A percentile compares a stretch with the other conserved stretches of the same genome.
These are phyloP conservation scores for Arthrobotrys sinensis DNA, from an alignment of 2,329 filamentous ascomycete species.

Conservation along the genomic window DNA sequence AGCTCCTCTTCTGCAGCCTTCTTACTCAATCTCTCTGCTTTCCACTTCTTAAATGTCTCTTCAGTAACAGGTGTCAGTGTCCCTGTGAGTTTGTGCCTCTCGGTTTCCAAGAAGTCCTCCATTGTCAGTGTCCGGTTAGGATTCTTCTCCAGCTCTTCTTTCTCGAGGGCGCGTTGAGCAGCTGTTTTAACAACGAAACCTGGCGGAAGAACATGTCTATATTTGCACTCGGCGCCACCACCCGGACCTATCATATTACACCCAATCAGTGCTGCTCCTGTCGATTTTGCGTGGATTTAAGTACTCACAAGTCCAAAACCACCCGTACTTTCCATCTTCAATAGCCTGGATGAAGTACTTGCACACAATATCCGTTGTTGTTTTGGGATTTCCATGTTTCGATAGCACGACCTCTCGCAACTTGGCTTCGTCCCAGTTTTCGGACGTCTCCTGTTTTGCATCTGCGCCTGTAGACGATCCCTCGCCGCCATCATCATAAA, in stretches of 20 bases:
- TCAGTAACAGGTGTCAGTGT: conserved; percentile 92
- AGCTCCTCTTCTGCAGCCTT: conserved; percentile 95
- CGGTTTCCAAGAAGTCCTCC: conserved; percentile 96
- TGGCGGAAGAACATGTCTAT: conserved; percentile 93
- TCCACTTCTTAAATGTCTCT: conserved; percentile 96
- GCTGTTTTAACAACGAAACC: conserved; percentile 99
- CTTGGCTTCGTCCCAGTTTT: conserved; percentile 98
- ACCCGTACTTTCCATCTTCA: conserved; percentile 98
- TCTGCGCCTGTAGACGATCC: conserved; percentile 78
- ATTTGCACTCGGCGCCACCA: conserved; percentile 97
- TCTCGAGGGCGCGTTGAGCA: conserved; percentile 94
- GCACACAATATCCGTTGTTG: conserved; percentile 98
- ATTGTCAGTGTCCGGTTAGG: conserved; percentile 93
- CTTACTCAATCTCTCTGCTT: conserved; percentile 93
- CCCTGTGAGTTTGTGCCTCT: conserved; percentile 94
- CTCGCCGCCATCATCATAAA: conserved; percentile 87
- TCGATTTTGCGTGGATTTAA: background rate
- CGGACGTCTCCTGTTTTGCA: conserved; percentile 92
- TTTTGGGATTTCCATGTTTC: conserved; percentile 97
- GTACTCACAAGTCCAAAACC: conserved; percentile 89
- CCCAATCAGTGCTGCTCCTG: background rate
- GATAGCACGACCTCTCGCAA: conserved; percentile 89
- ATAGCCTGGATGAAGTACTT: conserved; percentile 98
- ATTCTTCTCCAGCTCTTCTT: conserved; percentile 94
- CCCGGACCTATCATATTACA: conserved; percentile 74